These are phyloP conservation scores for Penstemon eatonii DNA, from an alignment of 257 asterid genomes.

Conservation along the genomic window DNA sequence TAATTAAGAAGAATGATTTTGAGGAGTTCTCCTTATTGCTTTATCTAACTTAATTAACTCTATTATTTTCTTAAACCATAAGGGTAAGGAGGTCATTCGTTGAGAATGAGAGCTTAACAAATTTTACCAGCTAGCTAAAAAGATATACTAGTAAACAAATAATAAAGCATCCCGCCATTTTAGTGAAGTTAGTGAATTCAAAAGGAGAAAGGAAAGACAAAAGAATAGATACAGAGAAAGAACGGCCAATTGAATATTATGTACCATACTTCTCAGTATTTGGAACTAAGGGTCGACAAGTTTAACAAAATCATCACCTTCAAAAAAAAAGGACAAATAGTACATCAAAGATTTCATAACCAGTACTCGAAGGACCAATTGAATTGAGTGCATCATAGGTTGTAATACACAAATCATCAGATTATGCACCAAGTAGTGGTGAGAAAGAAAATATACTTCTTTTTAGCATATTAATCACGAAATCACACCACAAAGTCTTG, in stretches of 20 bases:
- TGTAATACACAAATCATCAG: background rate
- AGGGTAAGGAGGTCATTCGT: background rate
- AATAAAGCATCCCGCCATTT: slow-evolving; percentile 1
- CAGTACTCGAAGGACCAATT: slow-evolving; percentile 1
- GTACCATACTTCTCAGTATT: background rate
- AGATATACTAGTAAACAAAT: background rate
- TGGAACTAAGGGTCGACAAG: background rate
- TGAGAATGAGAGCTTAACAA: background rate
- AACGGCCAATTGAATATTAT: background rate
- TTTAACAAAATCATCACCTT: slow-evolving; percentile 9
- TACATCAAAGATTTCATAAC: background rate
- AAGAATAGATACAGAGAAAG: background rate
- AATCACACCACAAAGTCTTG: too few species aligned
- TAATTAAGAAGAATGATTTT: slow-evolving; percentile 14
- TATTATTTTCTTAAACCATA: background rate
- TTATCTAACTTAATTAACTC: slow-evolving; percentile 6
- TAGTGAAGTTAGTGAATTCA: background rate
- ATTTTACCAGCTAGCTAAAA: background rate
- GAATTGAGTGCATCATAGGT: slow-evolving; percentile 10
- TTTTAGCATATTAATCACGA: too few species aligned
- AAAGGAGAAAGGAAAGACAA: background rate
- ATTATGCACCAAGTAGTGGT: background rate
- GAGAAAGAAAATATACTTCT: too few species aligned
- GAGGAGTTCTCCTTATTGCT: slow-evolving; percentile 14
- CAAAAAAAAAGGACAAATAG: background rate